phyloP scores from a whole-genome alignment of 2,329 filamentous ascomycete species.

The Penicillium corylophilum region DNA sequence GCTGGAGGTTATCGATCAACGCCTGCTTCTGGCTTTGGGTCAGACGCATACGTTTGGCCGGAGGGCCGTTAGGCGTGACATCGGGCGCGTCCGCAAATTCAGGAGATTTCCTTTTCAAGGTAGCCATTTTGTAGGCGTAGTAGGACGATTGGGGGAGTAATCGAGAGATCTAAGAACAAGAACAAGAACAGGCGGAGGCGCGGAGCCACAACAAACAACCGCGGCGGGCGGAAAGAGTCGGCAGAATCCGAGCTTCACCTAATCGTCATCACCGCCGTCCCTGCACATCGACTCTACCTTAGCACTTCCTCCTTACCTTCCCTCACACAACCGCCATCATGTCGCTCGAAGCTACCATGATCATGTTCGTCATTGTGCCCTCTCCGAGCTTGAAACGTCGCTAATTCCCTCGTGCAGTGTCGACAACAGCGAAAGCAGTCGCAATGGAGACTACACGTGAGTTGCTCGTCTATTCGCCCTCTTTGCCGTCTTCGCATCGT shows the following conservation, averaged over 20 bases:
- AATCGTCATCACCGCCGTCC: slow-evolving; percentile 29
- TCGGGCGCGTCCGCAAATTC: slow-evolving; percentile 31
- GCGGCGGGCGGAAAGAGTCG: slow-evolving; percentile 10
- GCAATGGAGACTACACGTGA: slow-evolving; percentile 85
- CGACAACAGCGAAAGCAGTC: slow-evolving; percentile 98
- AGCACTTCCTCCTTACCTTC: slow-evolving; percentile 10
- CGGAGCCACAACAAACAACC: slow-evolving; percentile 28
- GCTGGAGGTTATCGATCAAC: slow-evolving; percentile 81
- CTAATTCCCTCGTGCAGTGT: slow-evolving; percentile 55
- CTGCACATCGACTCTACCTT: slow-evolving; percentile 12
- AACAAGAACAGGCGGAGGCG: slow-evolving; percentile 16
- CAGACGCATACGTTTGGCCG: slow-evolving; percentile 62
- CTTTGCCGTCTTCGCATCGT: slow-evolving; percentile 4
- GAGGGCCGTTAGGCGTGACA: slow-evolving; percentile 52
- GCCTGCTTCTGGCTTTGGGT: slow-evolving; percentile 76
- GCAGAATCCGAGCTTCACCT: slow-evolving; percentile 30
- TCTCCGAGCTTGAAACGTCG: slow-evolving; percentile 1
- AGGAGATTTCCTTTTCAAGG: slow-evolving; percentile 43
- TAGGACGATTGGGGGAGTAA: slow-evolving; percentile 1
- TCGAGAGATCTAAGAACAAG: slow-evolving; percentile 2
- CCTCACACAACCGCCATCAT: slow-evolving; percentile 62
- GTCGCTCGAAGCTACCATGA: slow-evolving; percentile 99
- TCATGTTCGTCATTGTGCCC: slow-evolving; percentile 58
- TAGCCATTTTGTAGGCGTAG: slow-evolving; percentile 34
- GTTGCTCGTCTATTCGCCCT: slow-evolving; percentile 13